Base-by-base conservation (phyloP, 352 stramenopile genomes). In the Phytopythium chamaehyphon region DNA sequence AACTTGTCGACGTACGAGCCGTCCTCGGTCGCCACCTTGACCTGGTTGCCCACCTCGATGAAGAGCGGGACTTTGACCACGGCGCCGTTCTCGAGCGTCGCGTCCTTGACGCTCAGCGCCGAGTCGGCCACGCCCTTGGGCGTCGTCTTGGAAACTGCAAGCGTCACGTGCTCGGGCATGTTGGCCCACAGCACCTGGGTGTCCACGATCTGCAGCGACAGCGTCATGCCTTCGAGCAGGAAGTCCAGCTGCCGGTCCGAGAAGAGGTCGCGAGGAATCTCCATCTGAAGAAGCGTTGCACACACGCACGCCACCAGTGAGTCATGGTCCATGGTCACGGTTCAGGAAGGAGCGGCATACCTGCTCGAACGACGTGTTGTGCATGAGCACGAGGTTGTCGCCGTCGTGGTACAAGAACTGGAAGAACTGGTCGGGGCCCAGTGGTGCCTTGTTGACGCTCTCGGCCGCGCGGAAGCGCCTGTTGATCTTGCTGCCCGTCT, bases 201-300 rank as follows among this genome's bases (percentile, higher is more conserved):
- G n/a, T 94, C 79, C 42, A 94, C 70, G 47, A 94, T 94, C 63
- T 94, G 83, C 48, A 94, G 62, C 38, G 79, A 83, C 39, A 94
- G 63, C 48, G 70, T 83, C 75, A 86, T 92, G 44, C 83, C 83
- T 33, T 92, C 83, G 46, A 80, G 50, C 26, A 94, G 46, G 49
- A 90, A 90, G 6, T 90, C 78, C 15, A 94, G 61, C 57, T 94
- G 79, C 14, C 80, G 78, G 22, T 75, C 64, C 26, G 76, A 78
- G 40, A 94, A 88, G 11, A 94, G 64, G 6, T 82, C 69, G 15
- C 67, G 68, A 31, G 80, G 58, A 3, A 94, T 75, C 59, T 94
- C 83, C 56, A 90, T 72, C 83, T 94, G 40, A 24, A 42, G 18
- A 38, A 43, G 10, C 52, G 1, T 33, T 56, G 22, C 16, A 40